Evolutionary conservation across 768 basidiomycete genomes (phyloP).

Genomic region (Coprinopsis cinerea): DNA sequence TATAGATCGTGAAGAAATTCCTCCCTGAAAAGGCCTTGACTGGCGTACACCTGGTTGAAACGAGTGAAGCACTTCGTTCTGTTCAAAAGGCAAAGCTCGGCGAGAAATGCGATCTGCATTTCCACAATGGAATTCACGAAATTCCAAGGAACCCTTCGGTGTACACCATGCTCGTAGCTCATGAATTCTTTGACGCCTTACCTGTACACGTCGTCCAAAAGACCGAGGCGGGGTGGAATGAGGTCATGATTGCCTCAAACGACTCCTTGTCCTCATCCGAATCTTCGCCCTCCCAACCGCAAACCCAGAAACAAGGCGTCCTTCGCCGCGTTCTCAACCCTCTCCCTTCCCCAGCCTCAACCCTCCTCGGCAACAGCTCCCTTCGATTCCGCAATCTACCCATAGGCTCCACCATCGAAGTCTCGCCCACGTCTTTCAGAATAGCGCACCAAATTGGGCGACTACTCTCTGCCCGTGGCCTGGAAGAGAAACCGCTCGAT

Average conservation of each 20-base stretch:
- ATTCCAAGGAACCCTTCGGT: constrained; percentile 41
- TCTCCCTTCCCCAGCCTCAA: constrained; percentile 39
- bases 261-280: constrained; percentile 17
- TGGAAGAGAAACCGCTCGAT: neutral
- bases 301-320: constrained; percentile 19
- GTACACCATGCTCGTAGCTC: constrained; percentile 86
- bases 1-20: constrained; percentile 49
- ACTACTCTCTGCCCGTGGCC: constrained; percentile 34
- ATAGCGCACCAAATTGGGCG: constrained; percentile 65
- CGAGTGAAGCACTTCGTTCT: constrained; percentile 57
- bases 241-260: constrained; percentile 64
- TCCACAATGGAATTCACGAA: constrained; percentile 73
- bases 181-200: constrained; percentile 97
- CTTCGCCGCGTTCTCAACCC: constrained; percentile 67
- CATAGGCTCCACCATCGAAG: constrained; percentile 70
- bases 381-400: constrained; percentile 65
- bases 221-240: constrained; percentile 76
- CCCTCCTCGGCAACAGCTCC: constrained; percentile 60
- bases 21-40: constrained; percentile 30
- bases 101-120: constrained; percentile 38
- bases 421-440: constrained; percentile 66
- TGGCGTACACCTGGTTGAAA: constrained; percentile 77
- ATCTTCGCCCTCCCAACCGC: constrained; percentile 4
- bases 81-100: constrained; percentile 56
- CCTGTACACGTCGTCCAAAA: constrained; percentile 88